Evolutionary conservation across 495 filamentous ascomycete genomes (phyloP), one percentile per base, ranked within the genome.

Genomic region (Letharia lupina): DNA sequence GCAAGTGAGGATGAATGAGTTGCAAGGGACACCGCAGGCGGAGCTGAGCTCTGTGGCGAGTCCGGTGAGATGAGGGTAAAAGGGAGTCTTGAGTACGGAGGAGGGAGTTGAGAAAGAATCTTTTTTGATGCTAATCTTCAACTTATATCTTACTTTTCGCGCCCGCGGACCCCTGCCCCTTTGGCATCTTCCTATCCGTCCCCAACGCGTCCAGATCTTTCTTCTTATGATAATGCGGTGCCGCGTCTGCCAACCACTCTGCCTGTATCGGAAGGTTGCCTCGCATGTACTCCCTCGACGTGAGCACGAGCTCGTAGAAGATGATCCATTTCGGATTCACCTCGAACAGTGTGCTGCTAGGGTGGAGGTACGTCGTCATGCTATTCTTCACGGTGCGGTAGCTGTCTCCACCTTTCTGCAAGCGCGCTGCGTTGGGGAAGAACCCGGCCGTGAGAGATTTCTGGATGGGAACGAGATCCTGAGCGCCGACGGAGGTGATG

Each of bases 381-480:
- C 87, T 89, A 61, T 89, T 96, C 85, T 96, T 97, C 33, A 98
- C 86, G 7, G 93, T 97, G n/a, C 93, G 83, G 76, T 98, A 98
- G 58, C 85, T 89, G 68, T 96, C 91, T 15, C 94, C 95, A 8
- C 86, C 89, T 42, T 89, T 82, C 75, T 95, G 89, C 59, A 98
- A 73, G 13, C 91, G 79, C 4, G 95, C 94, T 0, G 94, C 92
- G 70, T 98, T 96, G 8, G 91, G 87, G 80, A 98, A 98, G 82
- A 96, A 98, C 2, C 95, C 94, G 0, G 91, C 83, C 4, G 91
- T 93, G 35, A 98, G 81, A 15, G 95, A 90, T 67, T 95, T 92
- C 67, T 91, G 86, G 64, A 98, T 90, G 0, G 91, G 88, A 13
- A 84, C 77, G 35, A 89, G 74, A 74, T 97, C 91, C 42, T 77